phyloP scores from a whole-genome alignment of 2,329 filamentous ascomycete species.

The Colletotrichum magnum region DNA sequence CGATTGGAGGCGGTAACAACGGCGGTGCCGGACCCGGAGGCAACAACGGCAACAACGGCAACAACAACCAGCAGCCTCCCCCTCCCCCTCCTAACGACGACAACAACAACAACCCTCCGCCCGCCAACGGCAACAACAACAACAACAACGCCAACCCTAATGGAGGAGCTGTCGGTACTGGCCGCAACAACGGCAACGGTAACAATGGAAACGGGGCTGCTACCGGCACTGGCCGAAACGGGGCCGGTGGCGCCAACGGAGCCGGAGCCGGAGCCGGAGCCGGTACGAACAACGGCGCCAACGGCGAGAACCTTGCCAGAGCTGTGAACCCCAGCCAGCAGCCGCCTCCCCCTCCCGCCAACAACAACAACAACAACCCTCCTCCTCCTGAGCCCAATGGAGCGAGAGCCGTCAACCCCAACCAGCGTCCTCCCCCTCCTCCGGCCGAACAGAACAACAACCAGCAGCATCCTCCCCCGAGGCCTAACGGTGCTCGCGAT shows the following conservation, averaged over 20 bases:
- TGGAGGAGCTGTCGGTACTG: neutral
- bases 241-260: neutral
- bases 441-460: neutral
- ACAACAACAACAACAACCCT: constrained; percentile 1
- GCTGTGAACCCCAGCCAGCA: neutral
- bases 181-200: constrained; percentile 7
- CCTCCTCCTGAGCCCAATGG: constrained; percentile 5
- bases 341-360: neutral
- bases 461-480: constrained; percentile 4
- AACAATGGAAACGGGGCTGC: neutral
- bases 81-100: neutral
- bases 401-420: constrained; percentile 6
- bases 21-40: constrained; percentile 1
- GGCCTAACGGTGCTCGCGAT: neutral
- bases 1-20: constrained; percentile 2
- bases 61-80: constrained; percentile 14
- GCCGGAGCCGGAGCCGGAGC: neutral
- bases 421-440: constrained; percentile 1
- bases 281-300: neutral
- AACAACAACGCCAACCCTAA: neutral
- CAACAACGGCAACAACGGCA: neutral
- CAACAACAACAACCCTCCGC: constrained; percentile 6
- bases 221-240: neutral
- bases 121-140: neutral
- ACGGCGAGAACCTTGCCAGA: neutral